These are phyloP conservation scores for Sarocladiaceae sp. DNA, from an alignment of 2,329 filamentous ascomycete species.

Conservation along the genomic window DNA sequence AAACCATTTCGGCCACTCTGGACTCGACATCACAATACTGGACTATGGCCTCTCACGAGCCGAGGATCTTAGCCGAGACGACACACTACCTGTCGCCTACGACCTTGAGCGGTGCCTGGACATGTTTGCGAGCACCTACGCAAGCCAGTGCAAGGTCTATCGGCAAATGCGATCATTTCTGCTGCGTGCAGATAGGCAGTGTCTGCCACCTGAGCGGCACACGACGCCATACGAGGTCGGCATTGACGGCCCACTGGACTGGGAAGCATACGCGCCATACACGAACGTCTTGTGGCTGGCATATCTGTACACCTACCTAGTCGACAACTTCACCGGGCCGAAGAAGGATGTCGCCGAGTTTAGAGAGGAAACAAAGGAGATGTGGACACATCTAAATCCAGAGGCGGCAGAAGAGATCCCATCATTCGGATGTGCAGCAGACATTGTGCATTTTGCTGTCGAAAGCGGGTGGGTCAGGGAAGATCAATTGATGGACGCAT, in stretches of 20 bases:
- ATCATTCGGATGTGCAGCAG: constrained; percentile 51
- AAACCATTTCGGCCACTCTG: constrained; percentile 52
- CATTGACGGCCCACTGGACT: constrained; percentile 45
- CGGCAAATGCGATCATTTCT: constrained; percentile 58
- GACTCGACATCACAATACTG: constrained; percentile 59
- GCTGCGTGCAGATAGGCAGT: constrained; percentile 45
- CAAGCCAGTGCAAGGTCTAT: constrained; percentile 57
- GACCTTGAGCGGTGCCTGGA: constrained; percentile 57
- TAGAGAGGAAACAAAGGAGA: constrained; percentile 42
- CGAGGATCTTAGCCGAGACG: constrained; percentile 33
- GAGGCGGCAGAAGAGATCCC: constrained; percentile 42
- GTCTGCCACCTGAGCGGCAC: constrained; percentile 44
- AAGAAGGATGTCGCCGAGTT: constrained; percentile 43
- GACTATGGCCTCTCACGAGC: constrained; percentile 63
- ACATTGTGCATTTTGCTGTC: constrained; percentile 52
- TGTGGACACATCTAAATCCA: constrained; percentile 51
- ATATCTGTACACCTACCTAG: constrained; percentile 54
- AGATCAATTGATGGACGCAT: constrained; percentile 42
- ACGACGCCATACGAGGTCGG: constrained; percentile 41
- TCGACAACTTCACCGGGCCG: constrained; percentile 41
- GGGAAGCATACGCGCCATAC: constrained; percentile 53
- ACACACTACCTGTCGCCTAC: constrained; percentile 42
- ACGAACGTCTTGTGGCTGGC: constrained; percentile 64
- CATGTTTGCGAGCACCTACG: constrained; percentile 57
- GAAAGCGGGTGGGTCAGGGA: constrained; percentile 55